Evolutionary conservation across 208 protist genomes (phyloP).

Genomic region (Wallacemonas sp.): DNA sequence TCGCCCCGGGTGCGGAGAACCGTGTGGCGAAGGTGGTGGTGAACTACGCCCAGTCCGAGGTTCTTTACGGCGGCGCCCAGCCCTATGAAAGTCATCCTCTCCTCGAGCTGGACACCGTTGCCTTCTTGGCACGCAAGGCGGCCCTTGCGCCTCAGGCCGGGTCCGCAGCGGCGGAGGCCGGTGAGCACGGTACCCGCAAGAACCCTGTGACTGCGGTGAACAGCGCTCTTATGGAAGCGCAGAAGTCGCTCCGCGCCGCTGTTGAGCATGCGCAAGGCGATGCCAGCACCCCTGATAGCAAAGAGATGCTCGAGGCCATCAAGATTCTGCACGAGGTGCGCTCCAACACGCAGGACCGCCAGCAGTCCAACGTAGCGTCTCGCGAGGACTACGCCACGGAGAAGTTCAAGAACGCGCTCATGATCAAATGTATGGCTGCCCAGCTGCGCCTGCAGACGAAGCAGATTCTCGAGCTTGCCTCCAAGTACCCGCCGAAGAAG

Average conservation of each 20-base stretch:
- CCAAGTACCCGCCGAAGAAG: constrained; percentile 28
- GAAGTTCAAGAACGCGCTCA: constrained; percentile 81
- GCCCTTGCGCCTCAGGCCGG: constrained; percentile 19
- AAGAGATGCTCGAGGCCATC: constrained; percentile 31
- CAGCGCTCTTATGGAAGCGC: constrained; percentile 25
- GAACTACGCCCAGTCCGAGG: constrained; percentile 49
- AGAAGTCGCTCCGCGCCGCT: constrained; percentile 35
- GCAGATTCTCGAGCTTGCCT: constrained; percentile 58
- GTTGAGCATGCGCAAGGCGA: constrained; percentile 21
- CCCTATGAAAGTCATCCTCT: constrained; percentile 48
- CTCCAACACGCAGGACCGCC: constrained; percentile 38
- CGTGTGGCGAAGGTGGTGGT: constrained; percentile 65
- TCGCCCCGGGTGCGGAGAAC: constrained; percentile 29
- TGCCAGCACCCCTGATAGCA: constrained; percentile 1
- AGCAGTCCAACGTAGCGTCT: constrained; percentile 35
- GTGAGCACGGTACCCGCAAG: constrained; percentile 12
- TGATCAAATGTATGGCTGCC: constrained; percentile 74
- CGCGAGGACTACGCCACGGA: constrained; percentile 76
- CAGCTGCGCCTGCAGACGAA: constrained; percentile 56
- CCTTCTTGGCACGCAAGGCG: constrained; percentile 31
- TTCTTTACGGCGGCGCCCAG: constrained; percentile 47
- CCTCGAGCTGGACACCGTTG: constrained; percentile 73
- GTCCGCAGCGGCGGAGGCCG: constrained; percentile 22
- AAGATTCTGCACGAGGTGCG: constrained; percentile 22
- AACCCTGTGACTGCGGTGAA: constrained; percentile 20